Conservation (phyloP, 2,329 filamentous ascomycete species). For the Aspergillus felis region DNA sequence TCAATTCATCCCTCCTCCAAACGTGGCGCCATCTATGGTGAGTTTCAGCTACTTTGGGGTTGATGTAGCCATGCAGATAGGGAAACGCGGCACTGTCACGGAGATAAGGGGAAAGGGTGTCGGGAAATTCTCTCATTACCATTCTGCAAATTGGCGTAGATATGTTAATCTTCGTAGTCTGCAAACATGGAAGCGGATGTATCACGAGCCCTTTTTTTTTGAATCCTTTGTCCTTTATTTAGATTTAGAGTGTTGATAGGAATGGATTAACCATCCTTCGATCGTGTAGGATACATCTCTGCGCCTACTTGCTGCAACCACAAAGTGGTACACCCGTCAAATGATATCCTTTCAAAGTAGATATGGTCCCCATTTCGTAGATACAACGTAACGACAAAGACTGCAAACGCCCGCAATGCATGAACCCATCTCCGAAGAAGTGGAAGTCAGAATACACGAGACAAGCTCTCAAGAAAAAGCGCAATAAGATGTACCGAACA, state of each 20-base stretch:
- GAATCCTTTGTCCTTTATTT: background rate
- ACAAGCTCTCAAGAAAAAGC: slow-evolving; percentile 5
- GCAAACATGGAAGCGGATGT: background rate
- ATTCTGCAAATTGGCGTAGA: background rate
- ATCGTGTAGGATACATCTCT: background rate
- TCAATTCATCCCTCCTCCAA: background rate
- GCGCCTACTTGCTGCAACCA: background rate
- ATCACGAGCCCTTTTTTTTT: background rate
- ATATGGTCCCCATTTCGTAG: slow-evolving; percentile 6
- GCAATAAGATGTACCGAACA: background rate
- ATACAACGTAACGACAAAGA: background rate
- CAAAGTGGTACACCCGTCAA: background rate
- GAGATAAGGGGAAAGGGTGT: background rate
- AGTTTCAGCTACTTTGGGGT: background rate
- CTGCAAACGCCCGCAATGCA: slow-evolving; percentile 30
- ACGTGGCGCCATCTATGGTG: background rate
- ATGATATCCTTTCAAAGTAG: background rate
- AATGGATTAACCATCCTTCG: background rate
- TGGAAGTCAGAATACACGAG: slow-evolving; percentile 7
- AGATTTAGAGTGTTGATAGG: background rate
- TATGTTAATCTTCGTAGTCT: background rate
- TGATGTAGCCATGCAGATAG: background rate
- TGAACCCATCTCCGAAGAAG: slow-evolving; percentile 5
- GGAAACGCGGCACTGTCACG: background rate
- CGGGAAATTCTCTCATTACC: background rate